phyloP scores from a whole-genome alignment of 176 grass and related monocot species.

The Phoenix roebelenii region DNA sequence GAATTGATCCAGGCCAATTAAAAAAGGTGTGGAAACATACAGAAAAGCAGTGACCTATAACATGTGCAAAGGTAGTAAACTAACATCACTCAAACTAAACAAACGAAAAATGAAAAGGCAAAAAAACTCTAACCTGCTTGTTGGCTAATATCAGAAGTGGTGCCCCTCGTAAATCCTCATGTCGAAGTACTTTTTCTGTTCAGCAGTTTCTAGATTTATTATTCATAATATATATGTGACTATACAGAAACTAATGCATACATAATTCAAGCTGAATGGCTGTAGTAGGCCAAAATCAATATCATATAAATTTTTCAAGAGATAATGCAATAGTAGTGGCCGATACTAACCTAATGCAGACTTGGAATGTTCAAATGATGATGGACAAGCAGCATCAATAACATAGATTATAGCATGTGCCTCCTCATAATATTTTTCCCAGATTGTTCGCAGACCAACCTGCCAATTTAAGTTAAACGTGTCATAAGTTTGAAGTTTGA shows the following conservation, averaged over 20 bases:
- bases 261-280: no score
- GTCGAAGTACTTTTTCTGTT: constrained; percentile 86
- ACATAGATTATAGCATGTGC: constrained; percentile 96
- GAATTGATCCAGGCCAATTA: no score
- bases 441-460: constrained; percentile 86
- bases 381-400: constrained; percentile 70
- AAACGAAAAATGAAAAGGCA: neutral
- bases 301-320: constrained; percentile 1
- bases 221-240: no score
- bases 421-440: constrained; percentile 99
- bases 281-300: no score
- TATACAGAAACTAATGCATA: no score
- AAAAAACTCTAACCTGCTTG: constrained; percentile 60
- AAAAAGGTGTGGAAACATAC: no score
- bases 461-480: constrained; percentile 13
- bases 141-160: constrained; percentile 87
- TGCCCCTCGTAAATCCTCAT: constrained; percentile 69
- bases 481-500: neutral
- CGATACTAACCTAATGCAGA: constrained; percentile 68
- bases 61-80: no score
- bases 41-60: no score
- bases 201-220: neutral
- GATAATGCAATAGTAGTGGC: constrained; percentile 6
- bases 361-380: constrained; percentile 86
- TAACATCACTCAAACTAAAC: neutral